Evolutionary conservation across 2,329 filamentous ascomycete species (phyloP), one percentile per base, ranked within the genome.

Genomic region (Dactylonectria macrodidyma): DNA sequence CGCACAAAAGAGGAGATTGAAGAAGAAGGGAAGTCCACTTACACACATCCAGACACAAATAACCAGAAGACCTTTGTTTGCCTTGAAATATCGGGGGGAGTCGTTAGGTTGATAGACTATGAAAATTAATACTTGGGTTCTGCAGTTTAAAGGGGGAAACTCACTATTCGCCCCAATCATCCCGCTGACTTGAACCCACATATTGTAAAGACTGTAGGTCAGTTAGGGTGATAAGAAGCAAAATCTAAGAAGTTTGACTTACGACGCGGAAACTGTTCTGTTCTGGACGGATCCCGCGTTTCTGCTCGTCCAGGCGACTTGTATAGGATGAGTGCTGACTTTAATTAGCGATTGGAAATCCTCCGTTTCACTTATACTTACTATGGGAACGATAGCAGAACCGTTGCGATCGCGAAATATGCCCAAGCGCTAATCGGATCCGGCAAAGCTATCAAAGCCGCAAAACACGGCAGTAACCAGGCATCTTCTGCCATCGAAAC

Each of bases 271-370:
- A 19, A 90, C 87, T 2, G 88, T 88, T 36, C 89, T 80, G 38
- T 88, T 90, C 57, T 19, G 19, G 19, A 19, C 19, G 19, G 19
- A 19, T 19, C 19, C 19, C 19, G 19, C 19, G 19, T 19, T 19
- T 19, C 88, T 82, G 34, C 85, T 88, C 3, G 84, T 88, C 81
- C 87, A 87, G 0, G 87, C 88, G 3, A 89, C 88, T 41, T 89
- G 81, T n/a, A 90, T 86, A 0, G 88, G 87, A 73, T 90, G 86
- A 6, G 78, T 77, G 61, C 78, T 78, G 30, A 8, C 4, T 26
- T 3, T n/a, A 14, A 22, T 70, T 56, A 70, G 68, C 48, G 19
- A 19, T 56, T 4, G 16, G 5, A 3, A 6, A n/a, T 16, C 12
- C 47, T 19, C 11, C 19, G 11, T 4, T 36, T 70, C 48, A 64